Percentiles rank a stretch among this genome's conserved stretches.
Conservation (phyloP, 108 stramenopile species). For the Skeletonema costatum region DNA sequence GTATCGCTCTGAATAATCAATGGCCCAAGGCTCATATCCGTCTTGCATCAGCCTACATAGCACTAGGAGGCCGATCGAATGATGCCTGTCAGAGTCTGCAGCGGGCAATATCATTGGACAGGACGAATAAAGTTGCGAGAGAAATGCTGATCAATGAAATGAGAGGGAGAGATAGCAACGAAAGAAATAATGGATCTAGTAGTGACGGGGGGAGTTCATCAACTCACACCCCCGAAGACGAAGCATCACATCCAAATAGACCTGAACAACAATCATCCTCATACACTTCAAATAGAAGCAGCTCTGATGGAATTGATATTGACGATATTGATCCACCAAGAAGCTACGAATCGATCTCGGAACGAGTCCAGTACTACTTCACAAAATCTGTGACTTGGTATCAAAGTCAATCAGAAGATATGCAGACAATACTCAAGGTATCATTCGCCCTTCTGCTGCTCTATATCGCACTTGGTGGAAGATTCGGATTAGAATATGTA, state of each 20-base stretch:
- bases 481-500: constrained; percentile 69
- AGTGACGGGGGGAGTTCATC: not conserved
- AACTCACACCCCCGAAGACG: not conserved
- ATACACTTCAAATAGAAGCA: constrained; percentile 4
- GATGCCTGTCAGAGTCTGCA: constrained; percentile 84
- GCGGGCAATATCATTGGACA: constrained; percentile 68
- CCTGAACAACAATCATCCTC: constrained; percentile 24
- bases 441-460: constrained; percentile 49
- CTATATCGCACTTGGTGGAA: constrained; percentile 80
- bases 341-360: constrained; percentile 19
- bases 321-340: constrained; percentile 37
- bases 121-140: constrained; percentile 60
- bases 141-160: constrained; percentile 73
- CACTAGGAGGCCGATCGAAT: constrained; percentile 74
- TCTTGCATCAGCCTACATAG: constrained; percentile 78
- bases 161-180: constrained; percentile 44
- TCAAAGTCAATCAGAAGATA: constrained; percentile 57
- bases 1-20: constrained; percentile 64
- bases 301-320: constrained; percentile 37
- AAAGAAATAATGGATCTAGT: constrained; percentile 2
- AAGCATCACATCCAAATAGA: constrained; percentile 4
- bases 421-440: constrained; percentile 62
- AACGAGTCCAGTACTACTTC: constrained; percentile 48
- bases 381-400: constrained; percentile 50
- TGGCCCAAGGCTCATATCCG: constrained; percentile 86